Conservation (phyloP, 352 stramenopile genomes). For the Phytophthora niederhauseri region DNA sequence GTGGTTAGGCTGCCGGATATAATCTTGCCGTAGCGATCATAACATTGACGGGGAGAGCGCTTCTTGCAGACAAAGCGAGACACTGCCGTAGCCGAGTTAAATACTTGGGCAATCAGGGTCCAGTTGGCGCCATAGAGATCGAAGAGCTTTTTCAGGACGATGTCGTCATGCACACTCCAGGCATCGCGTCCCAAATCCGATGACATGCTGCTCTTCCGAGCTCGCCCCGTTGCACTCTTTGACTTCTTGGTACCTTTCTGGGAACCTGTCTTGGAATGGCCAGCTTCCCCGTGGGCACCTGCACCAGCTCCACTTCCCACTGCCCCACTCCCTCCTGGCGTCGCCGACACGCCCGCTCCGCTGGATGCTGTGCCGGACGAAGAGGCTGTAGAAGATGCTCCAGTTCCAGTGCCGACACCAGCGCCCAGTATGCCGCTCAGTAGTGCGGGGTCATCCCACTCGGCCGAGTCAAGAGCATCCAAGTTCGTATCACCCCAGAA, state of each 20-base stretch:
- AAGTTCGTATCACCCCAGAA: constrained; percentile 91
- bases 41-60: constrained; percentile 83
- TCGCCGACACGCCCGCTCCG: constrained; percentile 16
- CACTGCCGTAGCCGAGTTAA: constrained; percentile 75
- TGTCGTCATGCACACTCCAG: constrained; percentile 80
- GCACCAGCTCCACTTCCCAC: background rate
- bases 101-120: constrained; percentile 86
- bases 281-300: constrained; percentile 25
- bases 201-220: constrained; percentile 71
- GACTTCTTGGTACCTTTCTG: constrained; percentile 62
- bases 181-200: constrained; percentile 54
- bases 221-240: constrained; percentile 45
- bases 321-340: background rate
- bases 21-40: constrained; percentile 86
- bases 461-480: constrained; percentile 82
- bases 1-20: constrained; percentile 58
- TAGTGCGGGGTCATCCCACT: constrained; percentile 82
- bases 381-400: constrained; percentile 28
- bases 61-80: constrained; percentile 80
- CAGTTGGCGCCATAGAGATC: constrained; percentile 89
- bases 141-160: constrained; percentile 84
- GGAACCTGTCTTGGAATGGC: constrained; percentile 22
- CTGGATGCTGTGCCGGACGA: constrained; percentile 31
- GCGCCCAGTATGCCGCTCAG: constrained; percentile 64
- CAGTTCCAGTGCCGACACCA: constrained; percentile 24